These are phyloP conservation scores for Mycogone perniciosa DNA, from an alignment of 2,329 filamentous ascomycete genomes.

Conservation along the genomic window DNA sequence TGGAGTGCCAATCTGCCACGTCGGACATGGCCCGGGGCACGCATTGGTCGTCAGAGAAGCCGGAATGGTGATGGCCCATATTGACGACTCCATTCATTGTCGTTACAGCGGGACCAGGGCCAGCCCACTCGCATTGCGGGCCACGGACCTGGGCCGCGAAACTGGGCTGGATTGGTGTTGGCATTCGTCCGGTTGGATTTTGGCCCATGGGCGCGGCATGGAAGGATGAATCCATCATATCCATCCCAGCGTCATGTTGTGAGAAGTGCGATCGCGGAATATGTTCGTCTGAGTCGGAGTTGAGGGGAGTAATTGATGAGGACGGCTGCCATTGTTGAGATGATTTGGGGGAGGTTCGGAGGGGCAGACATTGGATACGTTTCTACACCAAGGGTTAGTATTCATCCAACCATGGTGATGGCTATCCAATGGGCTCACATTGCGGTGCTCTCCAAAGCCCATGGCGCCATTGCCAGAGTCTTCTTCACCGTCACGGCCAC, in stretches of 20 bases:
- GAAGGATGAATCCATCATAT: slow-evolving; percentile 42
- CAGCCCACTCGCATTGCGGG: slow-evolving; percentile 39
- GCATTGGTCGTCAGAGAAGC: slow-evolving; percentile 35
- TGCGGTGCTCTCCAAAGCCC: slow-evolving; percentile 46
- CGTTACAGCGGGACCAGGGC: slow-evolving; percentile 27
- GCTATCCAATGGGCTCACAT: slow-evolving; percentile 30
- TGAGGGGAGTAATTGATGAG: slow-evolving; percentile 33
- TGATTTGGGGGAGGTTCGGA: slow-evolving; percentile 38
- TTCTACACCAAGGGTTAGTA: slow-evolving; percentile 35
- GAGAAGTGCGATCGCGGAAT: slow-evolving; percentile 24
- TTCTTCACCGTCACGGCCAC: slow-evolving; percentile 42
- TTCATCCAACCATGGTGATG: slow-evolving; percentile 1
- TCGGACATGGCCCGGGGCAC: slow-evolving; percentile 44
- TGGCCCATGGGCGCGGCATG: slow-evolving; percentile 13
- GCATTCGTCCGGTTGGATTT: slow-evolving; percentile 41
- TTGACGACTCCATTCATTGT: slow-evolving; percentile 31
- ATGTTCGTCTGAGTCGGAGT: slow-evolving; percentile 35
- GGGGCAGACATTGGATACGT: slow-evolving; percentile 47
- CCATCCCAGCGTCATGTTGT: slow-evolving; percentile 38
- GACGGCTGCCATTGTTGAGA: slow-evolving; percentile 24
- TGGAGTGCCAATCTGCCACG: slow-evolving; percentile 43
- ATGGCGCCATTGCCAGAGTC: slow-evolving; percentile 29
- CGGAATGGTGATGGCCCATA: slow-evolving; percentile 34
- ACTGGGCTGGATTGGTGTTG: slow-evolving; percentile 53
- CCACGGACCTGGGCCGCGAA: slow-evolving; percentile 51